Evolutionary conservation across 345 rosid species (phyloP), one percentile per base, ranked within the genome.

Genomic region (Brassica cretica): DNA sequence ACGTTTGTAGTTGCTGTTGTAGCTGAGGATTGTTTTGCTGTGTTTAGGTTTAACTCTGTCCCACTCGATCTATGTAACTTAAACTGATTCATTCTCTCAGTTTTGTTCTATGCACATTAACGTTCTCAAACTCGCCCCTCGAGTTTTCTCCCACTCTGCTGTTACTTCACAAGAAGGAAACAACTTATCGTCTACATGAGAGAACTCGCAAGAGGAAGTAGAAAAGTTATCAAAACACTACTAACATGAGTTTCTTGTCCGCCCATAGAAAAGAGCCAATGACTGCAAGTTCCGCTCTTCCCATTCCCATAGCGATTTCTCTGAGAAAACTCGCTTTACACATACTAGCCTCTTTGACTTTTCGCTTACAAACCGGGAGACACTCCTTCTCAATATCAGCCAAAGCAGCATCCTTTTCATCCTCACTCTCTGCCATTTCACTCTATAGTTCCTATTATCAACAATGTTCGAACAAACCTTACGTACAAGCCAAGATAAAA

Each of bases 391-490:
- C n/a, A n/a, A n/a, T n/a, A n/a, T n/a, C n/a, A n/a, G n/a, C n/a
- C n/a, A 90, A 35, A 80, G 70, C 81, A 71, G 72, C 59, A 79
- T 89, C 87, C 46, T 87, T 86, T 27, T 82, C 76, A 35, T 14
- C 84, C 2, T 85, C 86, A n/a, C 70, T 46, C 71, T 87, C 89
- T 76, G 90, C 93, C 24, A 87, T 83, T 62, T 89, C 91, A 75
- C 82, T 84, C 91, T 90, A 89, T 58, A 90, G 74, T 71, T 80
- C 85, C 95, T 90, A 56, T 64, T 37, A 27, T 18, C 62, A 64
- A 51, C 58, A 7, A 15, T 1, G 16, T 55, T 55, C 1, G 25
- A 46, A 14, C 6, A 19, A 64, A 41, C 55, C 66, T 6, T 8
- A 24, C 56, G 41, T 68, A n/a, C n/a, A n/a, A 21, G 24, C 24